A percentile compares a stretch with the other conserved stretches of the same genome.
Conservation (phyloP, 331 rosid species). For the Ulmus americana region DNA sequence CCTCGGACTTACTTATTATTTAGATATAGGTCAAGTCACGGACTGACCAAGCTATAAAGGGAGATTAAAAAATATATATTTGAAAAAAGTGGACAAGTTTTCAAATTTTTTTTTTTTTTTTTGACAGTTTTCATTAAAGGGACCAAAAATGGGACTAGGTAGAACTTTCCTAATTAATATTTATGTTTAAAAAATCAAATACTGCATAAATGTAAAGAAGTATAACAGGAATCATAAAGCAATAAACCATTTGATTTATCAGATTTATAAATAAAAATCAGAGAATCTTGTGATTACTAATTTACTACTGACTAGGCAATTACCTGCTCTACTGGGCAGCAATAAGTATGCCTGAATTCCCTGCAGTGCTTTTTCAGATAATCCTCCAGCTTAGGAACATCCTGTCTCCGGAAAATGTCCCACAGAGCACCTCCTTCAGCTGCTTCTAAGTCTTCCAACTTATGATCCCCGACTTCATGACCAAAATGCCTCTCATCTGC, state of each 20-base stretch:
- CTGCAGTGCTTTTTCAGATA: constrained; percentile 40
- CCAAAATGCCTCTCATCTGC: no score
- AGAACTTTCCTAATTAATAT: neutral
- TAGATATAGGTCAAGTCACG: no score
- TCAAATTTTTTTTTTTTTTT: no score
- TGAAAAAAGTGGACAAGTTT: no score
- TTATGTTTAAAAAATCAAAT: neutral
- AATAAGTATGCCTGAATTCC: constrained; percentile 42
- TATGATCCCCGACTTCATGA: no score
- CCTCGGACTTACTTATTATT: no score
- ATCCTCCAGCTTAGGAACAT: constrained; percentile 39
- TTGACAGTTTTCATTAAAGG: no score
- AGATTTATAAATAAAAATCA: neutral
- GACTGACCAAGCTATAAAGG: no score
- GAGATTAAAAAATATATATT: no score
- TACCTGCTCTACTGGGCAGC: constrained; percentile 41
- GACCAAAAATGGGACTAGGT: neutral
- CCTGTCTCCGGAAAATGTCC: constrained; percentile 53
- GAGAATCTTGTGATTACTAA: neutral
- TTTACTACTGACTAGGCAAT: neutral
- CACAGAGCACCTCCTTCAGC: constrained; percentile 46
- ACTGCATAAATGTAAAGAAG: neutral
- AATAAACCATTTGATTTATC: neutral
- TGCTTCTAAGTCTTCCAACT: constrained; percentile 17
- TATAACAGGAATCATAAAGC: neutral